phyloP scores from a whole-genome alignment of 2,329 filamentous ascomycete genomes.

The Curvularia sp. region DNA sequence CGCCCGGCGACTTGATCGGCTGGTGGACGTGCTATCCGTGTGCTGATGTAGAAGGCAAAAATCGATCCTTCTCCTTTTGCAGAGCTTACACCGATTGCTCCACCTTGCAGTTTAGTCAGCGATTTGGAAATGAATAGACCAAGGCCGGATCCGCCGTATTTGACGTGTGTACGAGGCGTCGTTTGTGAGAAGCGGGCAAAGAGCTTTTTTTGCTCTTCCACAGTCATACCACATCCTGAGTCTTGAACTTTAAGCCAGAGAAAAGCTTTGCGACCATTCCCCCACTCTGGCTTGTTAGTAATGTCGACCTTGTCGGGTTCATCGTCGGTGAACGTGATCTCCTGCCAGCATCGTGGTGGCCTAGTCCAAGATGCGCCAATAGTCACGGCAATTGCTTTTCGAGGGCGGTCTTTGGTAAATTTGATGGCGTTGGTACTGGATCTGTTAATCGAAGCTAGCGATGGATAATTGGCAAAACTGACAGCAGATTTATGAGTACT shows the following conservation, averaged over 20 bases:
- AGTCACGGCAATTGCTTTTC: slow-evolving; percentile 48
- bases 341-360: slow-evolving; percentile 25
- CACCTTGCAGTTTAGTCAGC: slow-evolving; percentile 45
- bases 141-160: slow-evolving; percentile 54
- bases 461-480: slow-evolving; percentile 30
- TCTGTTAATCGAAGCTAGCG: slow-evolving; percentile 31
- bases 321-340: slow-evolving; percentile 27
- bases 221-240: slow-evolving; percentile 51
- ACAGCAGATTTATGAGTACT: slow-evolving; percentile 41
- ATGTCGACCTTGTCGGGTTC: slow-evolving; percentile 12
- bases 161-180: slow-evolving; percentile 42
- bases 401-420: slow-evolving; percentile 47
- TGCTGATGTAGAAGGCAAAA: slow-evolving; percentile 53
- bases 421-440: slow-evolving; percentile 42
- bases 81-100: slow-evolving; percentile 54
- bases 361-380: slow-evolving; percentile 43
- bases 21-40: slow-evolving; percentile 27
- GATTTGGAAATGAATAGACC: slow-evolving; percentile 55
- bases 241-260: slow-evolving; percentile 49
- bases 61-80: slow-evolving; percentile 44
- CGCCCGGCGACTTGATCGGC: slow-evolving; percentile 7
- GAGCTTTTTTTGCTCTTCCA: slow-evolving; percentile 47
- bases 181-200: slow-evolving; percentile 44
- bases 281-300: slow-evolving; percentile 37
- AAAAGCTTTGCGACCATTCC: slow-evolving; percentile 45